Evolutionary conservation across 805 yeast species (phyloP), one percentile per base, ranked within the genome.

Genomic region (Ogataea philodendri): DNA sequence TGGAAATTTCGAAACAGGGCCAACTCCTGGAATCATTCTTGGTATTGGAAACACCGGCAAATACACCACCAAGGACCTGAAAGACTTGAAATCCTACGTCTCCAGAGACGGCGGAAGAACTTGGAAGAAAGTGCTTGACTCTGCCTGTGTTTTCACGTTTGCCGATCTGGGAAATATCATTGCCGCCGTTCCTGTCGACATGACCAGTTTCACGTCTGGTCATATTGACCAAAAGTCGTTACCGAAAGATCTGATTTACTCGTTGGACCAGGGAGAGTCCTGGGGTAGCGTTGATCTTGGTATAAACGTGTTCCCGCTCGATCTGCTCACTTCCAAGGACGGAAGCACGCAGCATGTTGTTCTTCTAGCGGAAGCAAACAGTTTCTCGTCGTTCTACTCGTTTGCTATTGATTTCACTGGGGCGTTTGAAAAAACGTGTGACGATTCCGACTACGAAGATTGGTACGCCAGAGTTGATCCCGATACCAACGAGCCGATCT

Each of bases 21-120:
- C 79, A 7, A 71, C 81, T 0, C 78, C 83, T 0, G 81, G 79
- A 26, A 69, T 69, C 19, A 26, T 66, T 10, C 26, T 60, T 35
- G 97, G 85, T 14, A 74, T 84, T 15, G 98, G 98, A 21, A 83
- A 78, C 53, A 93, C 85, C 18, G 97, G 97, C 7, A 72, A 70
- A 24, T 47, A 51, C 10, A 65, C 65, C 2, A n/a, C 27, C 5
- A 40, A 36, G 17, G 38, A 50, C 15, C 18, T 31, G 5, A 29
- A 35, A 1, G 42, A 50, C 3, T 35, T 43, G 23, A 23, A 46
- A 9, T 76, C 93, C 1, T 87, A 66, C 54, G 54, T 84, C 6
- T 82, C 95, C 0, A 63, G 81, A 38, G 87, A 86, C 62, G 88
- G 85, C 16, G 95, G 96, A 17, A 51, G 67, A n/a, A 63, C 81